These are phyloP conservation scores for Monosporascus ibericus DNA, from an alignment of 2,329 filamentous ascomycete species.

Conservation along the genomic window DNA sequence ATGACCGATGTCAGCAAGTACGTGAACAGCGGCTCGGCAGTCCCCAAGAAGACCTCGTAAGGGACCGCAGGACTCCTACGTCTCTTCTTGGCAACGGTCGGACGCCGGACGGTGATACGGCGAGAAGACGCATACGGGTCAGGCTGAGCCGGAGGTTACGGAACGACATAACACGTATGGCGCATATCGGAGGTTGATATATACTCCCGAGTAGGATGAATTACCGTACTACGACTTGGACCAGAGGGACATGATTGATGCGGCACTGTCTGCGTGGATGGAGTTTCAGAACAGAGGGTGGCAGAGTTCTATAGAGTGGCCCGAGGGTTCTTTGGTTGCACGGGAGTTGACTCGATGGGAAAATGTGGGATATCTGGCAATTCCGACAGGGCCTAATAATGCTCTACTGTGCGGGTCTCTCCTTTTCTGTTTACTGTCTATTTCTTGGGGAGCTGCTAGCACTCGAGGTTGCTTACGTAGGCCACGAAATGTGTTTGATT, in stretches of 20 bases:
- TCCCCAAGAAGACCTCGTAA: constrained; percentile 61
- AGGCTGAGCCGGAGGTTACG: constrained; percentile 2
- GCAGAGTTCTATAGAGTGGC: neutral
- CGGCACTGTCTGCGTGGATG: neutral
- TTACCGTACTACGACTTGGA: neutral
- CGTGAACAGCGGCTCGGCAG: constrained; percentile 46
- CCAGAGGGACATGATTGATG: neutral
- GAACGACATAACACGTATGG: neutral
- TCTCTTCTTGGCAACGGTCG: constrained; percentile 6
- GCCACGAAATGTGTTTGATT: too few relatives aligned
- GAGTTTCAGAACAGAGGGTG: neutral
- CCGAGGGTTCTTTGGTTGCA: too few relatives aligned
- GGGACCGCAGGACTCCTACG: constrained; percentile 1
- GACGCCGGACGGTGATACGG: constrained; percentile 16
- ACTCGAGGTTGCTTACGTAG: too few relatives aligned
- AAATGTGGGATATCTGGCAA: too few relatives aligned
- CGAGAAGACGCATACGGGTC: constrained; percentile 7
- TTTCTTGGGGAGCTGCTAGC: too few relatives aligned
- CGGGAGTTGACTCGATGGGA: too few relatives aligned
- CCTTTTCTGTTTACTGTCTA: neutral
- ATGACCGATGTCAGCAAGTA: constrained; percentile 75
- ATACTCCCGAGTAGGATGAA: neutral
- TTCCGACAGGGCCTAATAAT: neutral
- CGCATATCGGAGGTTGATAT: neutral
- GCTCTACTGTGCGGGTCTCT: neutral